Percentiles rank a stretch among this genome's conserved stretches.
These are phyloP conservation scores for Neurospora crassa DNA, from an alignment of 2,329 filamentous ascomycete genomes.

Conservation along the genomic window DNA sequence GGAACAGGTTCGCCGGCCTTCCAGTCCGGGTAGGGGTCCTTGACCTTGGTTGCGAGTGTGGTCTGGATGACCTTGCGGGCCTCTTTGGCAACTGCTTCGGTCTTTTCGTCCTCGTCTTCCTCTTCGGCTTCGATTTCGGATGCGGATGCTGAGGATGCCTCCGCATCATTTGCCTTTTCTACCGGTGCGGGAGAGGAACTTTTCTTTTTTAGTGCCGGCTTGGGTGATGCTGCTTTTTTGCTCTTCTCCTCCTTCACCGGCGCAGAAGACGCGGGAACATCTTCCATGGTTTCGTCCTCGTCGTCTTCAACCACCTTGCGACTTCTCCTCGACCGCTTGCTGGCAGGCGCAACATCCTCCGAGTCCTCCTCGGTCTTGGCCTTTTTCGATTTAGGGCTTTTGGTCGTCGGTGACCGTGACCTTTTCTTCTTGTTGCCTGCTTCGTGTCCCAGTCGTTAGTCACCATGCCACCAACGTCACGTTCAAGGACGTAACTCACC, in stretches of 20 bases:
- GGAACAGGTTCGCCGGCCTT: conserved; percentile 79
- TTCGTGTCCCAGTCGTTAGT: neutral
- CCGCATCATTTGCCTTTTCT: conserved; percentile 36
- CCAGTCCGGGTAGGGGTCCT: conserved; percentile 94
- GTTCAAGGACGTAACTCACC: conserved; percentile 21
- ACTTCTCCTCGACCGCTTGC: conserved; percentile 43
- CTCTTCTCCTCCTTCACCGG: conserved; percentile 21
- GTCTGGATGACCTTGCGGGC: conserved; percentile 72
- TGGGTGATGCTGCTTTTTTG: conserved; percentile 18
- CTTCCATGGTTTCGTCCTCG: conserved; percentile 34
- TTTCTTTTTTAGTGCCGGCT: conserved; percentile 16
- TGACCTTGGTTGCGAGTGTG: conserved; percentile 56
- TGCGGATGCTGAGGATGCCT: conserved; percentile 30
- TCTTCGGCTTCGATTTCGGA: conserved; percentile 39
- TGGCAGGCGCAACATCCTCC: conserved; percentile 31
- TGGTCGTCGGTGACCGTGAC: conserved; percentile 15
- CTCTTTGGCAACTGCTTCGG: conserved; percentile 63
- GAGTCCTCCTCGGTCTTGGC: conserved; percentile 23
- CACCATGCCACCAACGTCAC: conserved; percentile 3
- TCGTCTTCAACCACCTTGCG: conserved; percentile 38
- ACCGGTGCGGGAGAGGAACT: conserved; percentile 20
- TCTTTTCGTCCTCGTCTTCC: conserved; percentile 48
- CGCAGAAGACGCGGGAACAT: conserved; percentile 16
- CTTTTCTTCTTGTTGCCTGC: conserved; percentile 38
- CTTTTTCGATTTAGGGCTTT: conserved; percentile 20